These are phyloP conservation scores for Eimeria maxima DNA, from an alignment of 169 alveolate species.

Conservation along the genomic window DNA sequence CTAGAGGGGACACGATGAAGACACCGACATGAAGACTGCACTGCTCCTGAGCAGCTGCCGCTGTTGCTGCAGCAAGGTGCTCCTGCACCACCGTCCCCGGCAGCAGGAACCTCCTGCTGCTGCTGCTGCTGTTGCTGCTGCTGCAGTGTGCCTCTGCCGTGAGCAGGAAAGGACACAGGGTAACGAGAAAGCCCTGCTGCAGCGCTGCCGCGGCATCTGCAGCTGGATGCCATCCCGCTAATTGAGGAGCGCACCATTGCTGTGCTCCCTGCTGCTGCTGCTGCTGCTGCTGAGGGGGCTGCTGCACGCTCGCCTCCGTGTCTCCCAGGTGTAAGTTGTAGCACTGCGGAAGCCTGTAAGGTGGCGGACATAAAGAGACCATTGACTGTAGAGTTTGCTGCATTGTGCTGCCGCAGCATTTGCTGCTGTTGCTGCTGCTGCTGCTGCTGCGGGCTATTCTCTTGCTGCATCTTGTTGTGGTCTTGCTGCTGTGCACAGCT, in stretches of 20 bases:
- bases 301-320: background rate
- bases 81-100: background rate
- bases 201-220: slow-evolving; percentile 33
- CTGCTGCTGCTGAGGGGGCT: slow-evolving; percentile 35
- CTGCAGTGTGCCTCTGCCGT: slow-evolving; percentile 13
- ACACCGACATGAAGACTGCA: slow-evolving; percentile 4
- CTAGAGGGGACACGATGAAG: background rate
- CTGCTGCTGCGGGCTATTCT: slow-evolving; percentile 7
- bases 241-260: background rate
- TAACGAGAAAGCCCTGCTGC: background rate
- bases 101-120: background rate
- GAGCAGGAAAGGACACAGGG: background rate
- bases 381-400: slow-evolving; percentile 22
- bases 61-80: background rate
- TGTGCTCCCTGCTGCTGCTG: slow-evolving; percentile 17
- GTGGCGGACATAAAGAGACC: slow-evolving; percentile 37
- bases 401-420: background rate
- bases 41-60: background rate
- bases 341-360: slow-evolving; percentile 60
- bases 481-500: slow-evolving; percentile 44
- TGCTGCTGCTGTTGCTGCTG: slow-evolving; percentile 31
- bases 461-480: background rate
- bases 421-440: slow-evolving; percentile 1
- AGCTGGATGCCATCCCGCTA: slow-evolving; percentile 21
- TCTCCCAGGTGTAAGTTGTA: slow-evolving; percentile 50